Evolutionary conservation across 2,329 filamentous ascomycete species (phyloP), one percentile per base, ranked within the genome.

Genomic region (Macrophomina tecta): DNA sequence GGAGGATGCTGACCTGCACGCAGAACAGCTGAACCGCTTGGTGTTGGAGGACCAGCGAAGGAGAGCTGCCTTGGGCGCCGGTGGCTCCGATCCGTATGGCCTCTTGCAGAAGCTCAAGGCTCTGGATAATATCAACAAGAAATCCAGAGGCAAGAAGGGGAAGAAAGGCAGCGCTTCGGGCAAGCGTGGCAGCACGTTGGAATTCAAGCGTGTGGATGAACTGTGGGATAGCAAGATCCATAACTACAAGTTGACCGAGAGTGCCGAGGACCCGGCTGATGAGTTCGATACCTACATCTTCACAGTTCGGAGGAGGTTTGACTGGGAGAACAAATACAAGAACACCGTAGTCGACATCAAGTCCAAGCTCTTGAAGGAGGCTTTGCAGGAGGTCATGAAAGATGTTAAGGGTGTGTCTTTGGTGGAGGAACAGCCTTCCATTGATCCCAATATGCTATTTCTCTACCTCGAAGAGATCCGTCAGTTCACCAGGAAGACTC

Each of bases 281-380:
- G 86, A 91, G 70, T 94, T 93, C 76, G 89, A 94, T 68, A 88
- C 91, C 68, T 95, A 90, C 62, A 73, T 93, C 36, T 97, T 97
- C 76, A 91, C 93, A 30, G 91, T 97, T 16, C 88, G 92, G 16
- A 86, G 93, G 65, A 90, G 87, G 14, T 96, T 97, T 75, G 90
- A 94, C 76, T 92, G 87, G 87, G 91, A 95, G 71, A 92, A 92
- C 69, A 93, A 93, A 73, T 94, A 92, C 72, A 83, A 87, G 76
- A 73, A 93, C 58, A 89, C 93, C 0, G 80, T 89, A 14, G 88
- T 97, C 58, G 92, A 97, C 70, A 91, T 97, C 78, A 95, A 94
- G 80, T 95, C 92, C 75, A 93, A 93, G 71, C 80, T 88, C 16
- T 83, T 97, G 3, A 89, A 90, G 7, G 89, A 93, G 69, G 89